These are phyloP conservation scores for Kregervanrija fluxuum DNA, from an alignment of 805 yeast genomes.

Conservation along the genomic window DNA sequence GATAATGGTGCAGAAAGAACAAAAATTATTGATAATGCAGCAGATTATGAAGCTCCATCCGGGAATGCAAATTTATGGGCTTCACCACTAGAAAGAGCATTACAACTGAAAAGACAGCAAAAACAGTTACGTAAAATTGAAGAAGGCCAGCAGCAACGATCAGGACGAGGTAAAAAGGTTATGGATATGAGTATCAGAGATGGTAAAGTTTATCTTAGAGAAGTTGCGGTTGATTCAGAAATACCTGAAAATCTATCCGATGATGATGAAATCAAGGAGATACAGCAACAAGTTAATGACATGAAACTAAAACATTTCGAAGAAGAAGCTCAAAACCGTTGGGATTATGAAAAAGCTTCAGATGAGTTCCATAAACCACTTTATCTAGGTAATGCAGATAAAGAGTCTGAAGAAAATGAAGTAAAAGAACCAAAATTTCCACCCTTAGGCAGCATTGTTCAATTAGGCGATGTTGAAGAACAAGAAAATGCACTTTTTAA, in stretches of 20 bases:
- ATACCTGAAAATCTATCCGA: constrained; percentile 24
- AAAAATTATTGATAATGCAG: constrained; percentile 83
- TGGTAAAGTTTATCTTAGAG: constrained; percentile 69
- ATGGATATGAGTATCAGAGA: constrained; percentile 73
- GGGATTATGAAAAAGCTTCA: constrained; percentile 57
- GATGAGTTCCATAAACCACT: constrained; percentile 44
- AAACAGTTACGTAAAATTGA: constrained; percentile 59
- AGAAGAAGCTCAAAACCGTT: constrained; percentile 31
- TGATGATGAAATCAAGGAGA: constrained; percentile 30
- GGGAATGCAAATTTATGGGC: constrained; percentile 66
- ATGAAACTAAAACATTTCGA: constrained; percentile 24
- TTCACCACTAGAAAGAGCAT: constrained; percentile 77
- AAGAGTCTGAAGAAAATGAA: not conserved
- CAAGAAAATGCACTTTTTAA: constrained; percentile 24
- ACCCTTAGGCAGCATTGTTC: constrained; percentile 19
- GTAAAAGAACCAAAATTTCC: constrained; percentile 6
- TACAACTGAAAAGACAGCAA: constrained; percentile 82
- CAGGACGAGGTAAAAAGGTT: constrained; percentile 70
- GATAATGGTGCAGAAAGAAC: constrained; percentile 86
- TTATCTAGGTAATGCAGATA: constrained; percentile 15
- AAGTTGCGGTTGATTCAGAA: constrained; percentile 26
- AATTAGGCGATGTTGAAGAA: constrained; percentile 25
- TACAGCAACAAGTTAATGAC: constrained; percentile 28
- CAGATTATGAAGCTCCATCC: constrained; percentile 67
- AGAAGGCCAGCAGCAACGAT: constrained; percentile 45